phyloP scores from a whole-genome alignment of 2,329 filamentous ascomycete genomes.

The Phaeosphaeria sp. region DNA sequence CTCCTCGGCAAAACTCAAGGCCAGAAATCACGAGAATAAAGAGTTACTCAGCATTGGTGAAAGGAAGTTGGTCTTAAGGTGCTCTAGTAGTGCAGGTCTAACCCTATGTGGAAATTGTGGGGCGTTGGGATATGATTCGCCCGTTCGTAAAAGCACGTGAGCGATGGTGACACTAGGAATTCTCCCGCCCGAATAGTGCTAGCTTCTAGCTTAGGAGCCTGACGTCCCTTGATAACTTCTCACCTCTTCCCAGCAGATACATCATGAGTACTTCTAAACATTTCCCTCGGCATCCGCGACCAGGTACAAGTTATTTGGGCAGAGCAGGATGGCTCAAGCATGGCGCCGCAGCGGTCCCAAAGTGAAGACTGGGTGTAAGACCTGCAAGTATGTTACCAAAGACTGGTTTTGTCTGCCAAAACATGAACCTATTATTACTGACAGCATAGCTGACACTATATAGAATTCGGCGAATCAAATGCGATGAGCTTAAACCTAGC shows the following conservation, averaged over 20 bases:
- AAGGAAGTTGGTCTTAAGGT: not conserved
- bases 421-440: not conserved
- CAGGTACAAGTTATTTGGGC: not conserved
- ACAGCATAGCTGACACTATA: conserved; percentile 2
- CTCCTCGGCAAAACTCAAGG: too few relatives aligned
- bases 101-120: not conserved
- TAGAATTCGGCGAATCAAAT: conserved; percentile 30
- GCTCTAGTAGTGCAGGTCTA: too few relatives aligned
- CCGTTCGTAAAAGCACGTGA: conserved; percentile 20
- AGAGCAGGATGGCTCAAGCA: not conserved
- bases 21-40: too few relatives aligned
- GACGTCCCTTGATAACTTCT: not conserved
- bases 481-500: conserved; percentile 26
- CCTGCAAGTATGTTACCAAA: conserved; percentile 31
- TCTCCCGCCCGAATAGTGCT: not conserved
- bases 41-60: too few relatives aligned
- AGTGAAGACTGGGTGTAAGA: conserved; percentile 33
- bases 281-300: not conserved
- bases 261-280: not conserved
- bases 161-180: not conserved
- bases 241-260: not conserved
- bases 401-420: not conserved
- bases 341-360: conserved; percentile 13
- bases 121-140: conserved; percentile 7
- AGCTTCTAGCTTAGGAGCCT: not conserved